phyloP scores from a whole-genome alignment of 257 asterid genomes.

The Dorcoceras hygrometricum region DNA sequence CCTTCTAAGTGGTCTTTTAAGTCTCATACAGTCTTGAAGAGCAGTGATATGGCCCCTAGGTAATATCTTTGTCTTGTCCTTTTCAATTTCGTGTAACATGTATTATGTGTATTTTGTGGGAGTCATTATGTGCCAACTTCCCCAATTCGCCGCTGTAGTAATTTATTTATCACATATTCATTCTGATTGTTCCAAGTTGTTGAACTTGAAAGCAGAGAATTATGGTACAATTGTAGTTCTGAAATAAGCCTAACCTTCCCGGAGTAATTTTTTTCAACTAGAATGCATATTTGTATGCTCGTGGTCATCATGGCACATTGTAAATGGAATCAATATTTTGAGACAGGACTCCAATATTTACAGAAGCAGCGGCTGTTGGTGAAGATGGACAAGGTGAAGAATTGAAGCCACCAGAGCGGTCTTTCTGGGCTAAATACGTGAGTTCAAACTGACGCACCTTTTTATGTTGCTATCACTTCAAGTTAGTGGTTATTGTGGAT shows the following conservation, averaged over 20 bases:
- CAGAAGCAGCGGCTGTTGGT: slow-evolving; percentile 54
- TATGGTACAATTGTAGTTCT: background rate
- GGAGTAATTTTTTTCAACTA: background rate
- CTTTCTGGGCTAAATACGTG: slow-evolving; percentile 99
- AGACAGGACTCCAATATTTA: slow-evolving; percentile 78
- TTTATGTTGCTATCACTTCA: slow-evolving; percentile 1
- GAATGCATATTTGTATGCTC: background rate
- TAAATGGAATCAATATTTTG: slow-evolving; percentile 26
- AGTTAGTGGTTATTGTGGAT: background rate
- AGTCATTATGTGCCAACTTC: slow-evolving; percentile 3
- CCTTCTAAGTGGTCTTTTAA: slow-evolving; percentile 90
- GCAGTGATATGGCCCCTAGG: slow-evolving; percentile 81
- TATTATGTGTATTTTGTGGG: slow-evolving; percentile 3
- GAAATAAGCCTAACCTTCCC: background rate
- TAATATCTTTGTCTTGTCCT: slow-evolving; percentile 26
- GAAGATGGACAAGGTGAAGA: slow-evolving; percentile 79
- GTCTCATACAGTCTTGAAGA: slow-evolving; percentile 83
- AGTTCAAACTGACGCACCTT: slow-evolving; percentile 30
- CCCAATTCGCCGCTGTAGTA: slow-evolving; percentile 6
- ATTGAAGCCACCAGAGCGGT: slow-evolving; percentile 68
- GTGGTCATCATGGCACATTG: background rate
- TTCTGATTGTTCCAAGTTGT: slow-evolving; percentile 3
- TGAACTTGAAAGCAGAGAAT: background rate
- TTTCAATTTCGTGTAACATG: slow-evolving; percentile 9
- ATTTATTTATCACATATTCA: slow-evolving; percentile 20